These are phyloP conservation scores for Penicillium cataractarum DNA, from an alignment of 495 filamentous ascomycete genomes.

Conservation along the genomic window DNA sequence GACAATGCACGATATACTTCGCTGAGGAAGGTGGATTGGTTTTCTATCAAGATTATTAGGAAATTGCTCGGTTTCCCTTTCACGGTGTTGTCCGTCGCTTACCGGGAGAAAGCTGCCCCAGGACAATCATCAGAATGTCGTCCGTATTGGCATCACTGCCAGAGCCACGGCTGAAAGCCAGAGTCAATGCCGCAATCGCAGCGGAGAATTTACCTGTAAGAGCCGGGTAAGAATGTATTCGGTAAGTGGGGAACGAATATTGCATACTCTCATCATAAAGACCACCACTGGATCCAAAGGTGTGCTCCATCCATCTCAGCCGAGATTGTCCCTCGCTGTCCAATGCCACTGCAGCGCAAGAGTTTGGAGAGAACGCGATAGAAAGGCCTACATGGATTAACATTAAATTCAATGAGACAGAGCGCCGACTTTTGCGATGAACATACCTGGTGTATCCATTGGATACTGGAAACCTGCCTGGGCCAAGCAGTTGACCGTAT, in stretches of 20 bases:
- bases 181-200: conserved; percentile 60
- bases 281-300: conserved; percentile 42
- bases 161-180: conserved; percentile 62
- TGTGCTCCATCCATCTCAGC: conserved; percentile 63
- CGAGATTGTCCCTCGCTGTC: conserved; percentile 67
- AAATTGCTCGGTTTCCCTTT: not conserved
- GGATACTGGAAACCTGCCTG: conserved; percentile 76
- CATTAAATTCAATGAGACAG: not conserved
- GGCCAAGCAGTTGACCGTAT: conserved; percentile 65
- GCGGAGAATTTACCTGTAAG: conserved; percentile 51
- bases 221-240: conserved; percentile 17
- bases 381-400: conserved; percentile 55
- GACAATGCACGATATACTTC: conserved; percentile 69
- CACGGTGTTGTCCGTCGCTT: conserved; percentile 32
- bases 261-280: conserved; percentile 48
- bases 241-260: not conserved
- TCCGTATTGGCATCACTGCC: conserved; percentile 65
- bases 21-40: conserved; percentile 56
- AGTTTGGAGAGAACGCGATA: conserved; percentile 73
- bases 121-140: conserved; percentile 71
- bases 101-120: conserved; percentile 51
- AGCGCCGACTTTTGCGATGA: not conserved
- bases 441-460: conserved; percentile 34
- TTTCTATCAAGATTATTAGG: conserved; percentile 31
- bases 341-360: conserved; percentile 65